Evolutionary conservation across 2,329 filamentous ascomycete species (phyloP).

Genomic region (Cercospora sesami): DNA sequence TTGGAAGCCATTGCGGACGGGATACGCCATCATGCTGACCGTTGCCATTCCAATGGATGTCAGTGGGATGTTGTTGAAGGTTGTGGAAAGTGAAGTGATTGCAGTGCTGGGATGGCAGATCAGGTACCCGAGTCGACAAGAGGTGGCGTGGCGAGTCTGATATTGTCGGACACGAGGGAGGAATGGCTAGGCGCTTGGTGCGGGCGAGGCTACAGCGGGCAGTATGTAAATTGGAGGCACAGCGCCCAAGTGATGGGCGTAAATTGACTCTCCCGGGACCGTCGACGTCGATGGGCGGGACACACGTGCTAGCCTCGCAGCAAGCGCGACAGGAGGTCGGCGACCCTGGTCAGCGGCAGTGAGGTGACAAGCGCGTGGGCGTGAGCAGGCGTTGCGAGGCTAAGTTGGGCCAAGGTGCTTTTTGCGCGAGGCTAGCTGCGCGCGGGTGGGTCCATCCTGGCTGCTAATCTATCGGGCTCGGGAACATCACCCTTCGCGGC

Average conservation of each 20-base stretch:
- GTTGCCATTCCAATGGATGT: conserved; percentile 31
- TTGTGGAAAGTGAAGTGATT: not conserved
- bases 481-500: conserved; percentile 30
- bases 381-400: conserved; percentile 23
- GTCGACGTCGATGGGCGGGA: conserved; percentile 22
- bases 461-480: conserved; percentile 35
- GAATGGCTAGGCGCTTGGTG: conserved; percentile 6
- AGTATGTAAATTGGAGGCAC: conserved; percentile 27
- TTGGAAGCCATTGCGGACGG: conserved; percentile 31
- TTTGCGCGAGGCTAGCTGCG: conserved; percentile 29
- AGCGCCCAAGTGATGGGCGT: conserved; percentile 24
- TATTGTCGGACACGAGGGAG: conserved; percentile 14
- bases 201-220: conserved; percentile 9
- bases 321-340: conserved; percentile 27
- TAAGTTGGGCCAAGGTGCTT: conserved; percentile 28
- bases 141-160: conserved; percentile 15
- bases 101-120: conserved; percentile 4
- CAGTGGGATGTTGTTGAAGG: not conserved
- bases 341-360: conserved; percentile 28
- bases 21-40: conserved; percentile 36
- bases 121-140: conserved; percentile 2
- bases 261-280: conserved; percentile 26
- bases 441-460: conserved; percentile 32
- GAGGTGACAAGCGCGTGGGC: conserved; percentile 27
- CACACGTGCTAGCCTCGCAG: conserved; percentile 18